Evolutionary conservation across 179 eudicot species (phyloP).

Genomic region (Corrigiola litoralis): DNA sequence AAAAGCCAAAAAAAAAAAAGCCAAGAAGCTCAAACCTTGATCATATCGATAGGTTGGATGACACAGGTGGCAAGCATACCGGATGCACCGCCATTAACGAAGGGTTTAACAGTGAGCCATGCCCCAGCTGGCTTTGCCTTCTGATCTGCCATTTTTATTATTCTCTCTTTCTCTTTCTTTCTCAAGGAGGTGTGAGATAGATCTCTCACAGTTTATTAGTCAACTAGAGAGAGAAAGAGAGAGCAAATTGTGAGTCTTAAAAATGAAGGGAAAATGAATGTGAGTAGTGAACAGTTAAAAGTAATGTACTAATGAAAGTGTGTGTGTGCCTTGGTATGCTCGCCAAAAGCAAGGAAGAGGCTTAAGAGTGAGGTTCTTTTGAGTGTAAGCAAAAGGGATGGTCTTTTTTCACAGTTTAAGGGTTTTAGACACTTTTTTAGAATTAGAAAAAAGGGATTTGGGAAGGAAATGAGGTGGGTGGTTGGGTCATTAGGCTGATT

Average conservation of each 20-base stretch:
- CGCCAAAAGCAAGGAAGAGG: not conserved
- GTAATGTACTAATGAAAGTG: too few relatives aligned
- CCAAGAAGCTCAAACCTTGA: conserved; percentile 29
- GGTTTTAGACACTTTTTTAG: not conserved
- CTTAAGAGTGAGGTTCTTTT: not conserved
- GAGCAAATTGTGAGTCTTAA: not conserved
- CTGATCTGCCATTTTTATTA: conserved; percentile 37
- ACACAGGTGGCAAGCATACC: conserved; percentile 66
- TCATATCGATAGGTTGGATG: conserved; percentile 58
- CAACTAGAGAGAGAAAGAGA: not conserved
- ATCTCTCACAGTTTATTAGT: not conserved
- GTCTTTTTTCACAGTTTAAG: not conserved
- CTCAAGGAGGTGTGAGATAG: conserved; percentile 9
- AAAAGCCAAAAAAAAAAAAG: not conserved
- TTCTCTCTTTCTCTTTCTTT: not conserved
- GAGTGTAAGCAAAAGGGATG: not conserved
- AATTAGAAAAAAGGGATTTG: too few relatives aligned
- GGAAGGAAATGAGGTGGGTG: too few relatives aligned
- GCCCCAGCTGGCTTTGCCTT: conserved; percentile 36
- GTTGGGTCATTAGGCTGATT: too few relatives aligned
- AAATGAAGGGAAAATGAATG: too few relatives aligned
- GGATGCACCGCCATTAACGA: conserved; percentile 54
- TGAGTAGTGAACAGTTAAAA: too few relatives aligned
- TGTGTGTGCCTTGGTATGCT: conserved; percentile 4
- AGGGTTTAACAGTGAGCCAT: conserved; percentile 51